These are phyloP conservation scores for Staphylotrichum tortipilum DNA, from an alignment of 495 filamentous ascomycete species.

Conservation along the genomic window DNA sequence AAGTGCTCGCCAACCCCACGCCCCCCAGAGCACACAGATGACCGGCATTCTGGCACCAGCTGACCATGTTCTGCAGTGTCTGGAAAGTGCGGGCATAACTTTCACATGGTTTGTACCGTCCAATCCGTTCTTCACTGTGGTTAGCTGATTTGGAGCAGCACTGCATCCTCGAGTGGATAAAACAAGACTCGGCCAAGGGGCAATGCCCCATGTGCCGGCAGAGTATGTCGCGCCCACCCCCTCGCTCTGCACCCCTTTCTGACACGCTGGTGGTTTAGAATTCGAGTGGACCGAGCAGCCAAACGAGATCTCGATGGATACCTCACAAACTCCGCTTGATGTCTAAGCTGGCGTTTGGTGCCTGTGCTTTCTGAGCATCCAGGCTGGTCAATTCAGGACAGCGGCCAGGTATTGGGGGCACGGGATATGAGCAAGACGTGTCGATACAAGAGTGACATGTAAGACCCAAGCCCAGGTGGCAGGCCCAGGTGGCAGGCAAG, in stretches of 20 bases:
- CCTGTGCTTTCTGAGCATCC: no score
- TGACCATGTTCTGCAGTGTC: conserved; percentile 51
- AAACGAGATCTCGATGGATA: conserved; percentile 16
- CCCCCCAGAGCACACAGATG: not conserved
- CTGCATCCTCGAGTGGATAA: conserved; percentile 91
- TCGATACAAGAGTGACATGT: no score
- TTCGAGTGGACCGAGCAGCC: conserved; percentile 53
- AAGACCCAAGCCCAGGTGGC: no score
- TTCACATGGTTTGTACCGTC: conserved; percentile 69
- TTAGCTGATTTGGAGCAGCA: conserved; percentile 47
- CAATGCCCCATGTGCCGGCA: conserved; percentile 98
- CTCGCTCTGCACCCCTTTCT: not conserved
- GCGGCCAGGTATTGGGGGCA: no score
- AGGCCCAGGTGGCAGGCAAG: no score
- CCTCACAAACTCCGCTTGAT: conserved; percentile 5
- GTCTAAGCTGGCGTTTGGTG: not conserved
- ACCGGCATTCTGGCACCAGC: not conserved
- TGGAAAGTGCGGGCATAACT: conserved; percentile 92
- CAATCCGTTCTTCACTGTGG: no score
- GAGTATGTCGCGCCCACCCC: conserved; percentile 47
- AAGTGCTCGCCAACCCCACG: no score
- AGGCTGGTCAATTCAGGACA: no score
- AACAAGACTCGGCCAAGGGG: conserved; percentile 86
- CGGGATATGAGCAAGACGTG: no score
- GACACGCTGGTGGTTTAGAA: conserved; percentile 31